Conservation (phyloP, 1,284 basidiomycete genomes). For the Singerocomus rubriflavus region DNA sequence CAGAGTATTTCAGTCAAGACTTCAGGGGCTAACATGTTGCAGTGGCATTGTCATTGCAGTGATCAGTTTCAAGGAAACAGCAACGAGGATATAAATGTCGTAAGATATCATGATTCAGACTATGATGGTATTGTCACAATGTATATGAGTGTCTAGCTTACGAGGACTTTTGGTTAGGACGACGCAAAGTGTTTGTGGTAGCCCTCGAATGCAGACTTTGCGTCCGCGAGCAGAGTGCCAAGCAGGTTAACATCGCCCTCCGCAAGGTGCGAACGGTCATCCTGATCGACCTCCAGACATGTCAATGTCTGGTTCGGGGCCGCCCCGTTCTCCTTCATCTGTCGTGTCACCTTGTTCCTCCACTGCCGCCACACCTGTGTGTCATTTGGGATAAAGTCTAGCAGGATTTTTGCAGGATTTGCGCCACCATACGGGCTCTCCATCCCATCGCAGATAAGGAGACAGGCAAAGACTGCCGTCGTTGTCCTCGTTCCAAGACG, state of each 20-base stretch:
- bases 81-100: neutral
- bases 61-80: neutral
- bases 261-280: conserved; percentile 12
- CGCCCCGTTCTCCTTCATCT: conserved; percentile 17
- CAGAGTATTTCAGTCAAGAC: too few relatives aligned
- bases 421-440: conserved; percentile 13
- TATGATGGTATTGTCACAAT: neutral
- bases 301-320: neutral
- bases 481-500: conserved; percentile 27
- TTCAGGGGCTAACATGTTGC: neutral
- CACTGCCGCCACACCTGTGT: conserved; percentile 30
- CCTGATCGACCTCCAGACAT: conserved; percentile 8
- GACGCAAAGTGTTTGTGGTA: conserved; percentile 18
- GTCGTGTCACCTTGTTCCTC: conserved; percentile 25
- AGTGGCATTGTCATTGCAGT: too few relatives aligned
- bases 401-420: conserved; percentile 21
- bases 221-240: conserved; percentile 19
- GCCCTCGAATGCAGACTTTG: conserved; percentile 23
- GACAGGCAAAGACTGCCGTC: conserved; percentile 28
- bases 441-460: conserved; percentile 24
- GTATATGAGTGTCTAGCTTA: neutral
- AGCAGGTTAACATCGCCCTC: conserved; percentile 19
- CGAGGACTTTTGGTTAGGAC: neutral
- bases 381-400: conserved; percentile 27
- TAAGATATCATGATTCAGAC: neutral